Percentiles rank a stretch among this genome's conserved stretches.
Conservation (phyloP, 2,329 filamentous ascomycete genomes). For the Penicillium freii region DNA sequence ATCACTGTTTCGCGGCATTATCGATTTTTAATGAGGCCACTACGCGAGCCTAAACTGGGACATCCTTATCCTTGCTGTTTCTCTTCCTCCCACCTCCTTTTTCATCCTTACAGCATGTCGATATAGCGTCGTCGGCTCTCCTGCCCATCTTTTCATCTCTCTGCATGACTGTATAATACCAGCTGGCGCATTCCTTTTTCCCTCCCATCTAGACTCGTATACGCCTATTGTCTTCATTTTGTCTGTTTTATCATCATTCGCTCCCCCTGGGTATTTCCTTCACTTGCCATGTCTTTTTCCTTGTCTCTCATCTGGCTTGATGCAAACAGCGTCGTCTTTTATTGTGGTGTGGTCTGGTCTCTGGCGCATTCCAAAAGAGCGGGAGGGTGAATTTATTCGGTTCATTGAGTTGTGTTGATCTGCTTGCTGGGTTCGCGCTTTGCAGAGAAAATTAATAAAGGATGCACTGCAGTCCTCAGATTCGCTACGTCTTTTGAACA, state of each 20-base stretch:
- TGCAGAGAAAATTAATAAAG: conserved; percentile 31
- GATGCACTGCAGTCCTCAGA: conserved; percentile 15
- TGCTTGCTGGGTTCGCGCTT: conserved; percentile 32
- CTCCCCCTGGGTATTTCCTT: conserved; percentile 18
- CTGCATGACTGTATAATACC: conserved; percentile 40
- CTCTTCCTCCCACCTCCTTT: conserved; percentile 13
- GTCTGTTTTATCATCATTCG: conserved; percentile 19
- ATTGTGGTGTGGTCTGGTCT: conserved; percentile 26
- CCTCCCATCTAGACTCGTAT: conserved; percentile 21
- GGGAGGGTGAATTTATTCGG: conserved; percentile 32
- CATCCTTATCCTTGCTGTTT: conserved; percentile 21
- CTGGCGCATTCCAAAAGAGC: conserved; percentile 38
- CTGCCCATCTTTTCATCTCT: conserved; percentile 22
- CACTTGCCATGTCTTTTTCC: conserved; percentile 20
- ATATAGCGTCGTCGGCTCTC: conserved; percentile 21
- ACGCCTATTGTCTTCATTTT: conserved; percentile 19
- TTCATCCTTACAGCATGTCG: conserved; percentile 20
- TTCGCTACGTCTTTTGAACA: conserved; percentile 17
- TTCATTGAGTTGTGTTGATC: conserved; percentile 33
- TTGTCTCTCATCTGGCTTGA: conserved; percentile 21
- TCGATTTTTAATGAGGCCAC: conserved; percentile 29
- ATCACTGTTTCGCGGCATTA: conserved; percentile 22
- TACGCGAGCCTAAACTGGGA: conserved; percentile 26
- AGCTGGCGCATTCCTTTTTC: conserved; percentile 27
- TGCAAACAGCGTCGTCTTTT: conserved; percentile 12